A percentile compares a stretch with the other conserved stretches of the same genome.
Evolutionary conservation across 805 yeast genomes (phyloP).

Genomic region (Hanseniaspora lachancei): DNA sequence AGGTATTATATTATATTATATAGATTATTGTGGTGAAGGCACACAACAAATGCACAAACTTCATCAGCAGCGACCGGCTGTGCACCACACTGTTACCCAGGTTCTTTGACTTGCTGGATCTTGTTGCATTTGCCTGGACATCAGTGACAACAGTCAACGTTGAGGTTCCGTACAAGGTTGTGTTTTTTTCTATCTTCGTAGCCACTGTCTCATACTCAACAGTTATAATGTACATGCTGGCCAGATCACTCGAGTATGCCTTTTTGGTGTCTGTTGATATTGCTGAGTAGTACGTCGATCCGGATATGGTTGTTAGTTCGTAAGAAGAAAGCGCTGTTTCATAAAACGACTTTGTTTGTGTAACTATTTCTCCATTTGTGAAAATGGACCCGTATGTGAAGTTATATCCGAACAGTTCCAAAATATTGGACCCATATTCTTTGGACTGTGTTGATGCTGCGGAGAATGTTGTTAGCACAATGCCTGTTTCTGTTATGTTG

Average conservation of each 20-base stretch:
- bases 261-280: neutral
- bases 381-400: slow-evolving; percentile 20
- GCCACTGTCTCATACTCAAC: neutral
- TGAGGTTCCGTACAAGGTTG: slow-evolving; percentile 1
- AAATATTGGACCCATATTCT: slow-evolving; percentile 14
- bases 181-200: neutral
- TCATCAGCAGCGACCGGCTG: neutral
- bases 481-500: slow-evolving; percentile 18
- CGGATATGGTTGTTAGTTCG: neutral
- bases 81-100: neutral
- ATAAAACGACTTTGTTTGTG: slow-evolving; percentile 23
- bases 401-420: slow-evolving; percentile 14
- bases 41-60: neutral
- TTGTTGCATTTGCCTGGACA: neutral
- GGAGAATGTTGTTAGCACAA: slow-evolving; percentile 5
- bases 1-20: neutral
- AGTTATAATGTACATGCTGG: neutral
- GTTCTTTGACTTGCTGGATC: neutral
- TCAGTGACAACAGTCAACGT: neutral
- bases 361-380: slow-evolving; percentile 25
- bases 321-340: slow-evolving; percentile 20
- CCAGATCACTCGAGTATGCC: neutral
- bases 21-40: neutral
- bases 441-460: slow-evolving; percentile 10
- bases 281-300: neutral